phyloP scores from a whole-genome alignment of 1,284 basidiomycete genomes.

The Tylopilus sp. region DNA sequence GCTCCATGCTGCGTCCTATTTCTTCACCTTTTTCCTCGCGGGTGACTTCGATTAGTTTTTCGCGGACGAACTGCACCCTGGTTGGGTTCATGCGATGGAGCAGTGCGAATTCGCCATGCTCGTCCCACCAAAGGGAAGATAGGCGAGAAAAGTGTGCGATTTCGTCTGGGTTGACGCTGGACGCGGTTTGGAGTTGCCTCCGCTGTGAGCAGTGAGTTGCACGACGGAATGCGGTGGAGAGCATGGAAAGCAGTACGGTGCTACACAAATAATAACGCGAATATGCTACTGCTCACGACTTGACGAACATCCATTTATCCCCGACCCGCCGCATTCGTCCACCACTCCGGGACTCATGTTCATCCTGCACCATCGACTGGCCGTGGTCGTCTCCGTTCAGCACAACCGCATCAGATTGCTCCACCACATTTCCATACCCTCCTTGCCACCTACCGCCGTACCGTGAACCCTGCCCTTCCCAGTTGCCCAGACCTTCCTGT shows the following conservation, averaged over 20 bases:
- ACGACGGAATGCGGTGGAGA: slow-evolving; percentile 20
- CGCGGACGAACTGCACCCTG: slow-evolving; percentile 79
- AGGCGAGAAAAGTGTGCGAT: slow-evolving; percentile 92
- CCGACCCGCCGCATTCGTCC: too few relatives aligned
- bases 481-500: slow-evolving; percentile 17
- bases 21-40: slow-evolving; percentile 51
- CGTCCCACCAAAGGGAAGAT: slow-evolving; percentile 96
- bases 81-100: slow-evolving; percentile 96
- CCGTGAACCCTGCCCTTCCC: slow-evolving; percentile 15
- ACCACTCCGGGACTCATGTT: too few relatives aligned
- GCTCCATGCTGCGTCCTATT: slow-evolving; percentile 27
- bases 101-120: slow-evolving; percentile 85
- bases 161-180: slow-evolving; percentile 72
- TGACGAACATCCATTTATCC: slow-evolving; percentile 6
- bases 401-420: slow-evolving; percentile 42
- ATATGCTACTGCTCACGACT: slow-evolving; percentile 32
- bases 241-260: slow-evolving; percentile 16
- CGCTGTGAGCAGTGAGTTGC: slow-evolving; percentile 8
- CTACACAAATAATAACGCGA: slow-evolving; percentile 28
- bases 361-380: too few relatives aligned
- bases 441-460: slow-evolving; percentile 16
- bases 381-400: slow-evolving; percentile 42
- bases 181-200: slow-evolving; percentile 26
- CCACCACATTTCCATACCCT: slow-evolving; percentile 29
- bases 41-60: slow-evolving; percentile 66